Evolutionary conservation across 441 rosid genomes (phyloP).

Genomic region (California macrophylla): DNA sequence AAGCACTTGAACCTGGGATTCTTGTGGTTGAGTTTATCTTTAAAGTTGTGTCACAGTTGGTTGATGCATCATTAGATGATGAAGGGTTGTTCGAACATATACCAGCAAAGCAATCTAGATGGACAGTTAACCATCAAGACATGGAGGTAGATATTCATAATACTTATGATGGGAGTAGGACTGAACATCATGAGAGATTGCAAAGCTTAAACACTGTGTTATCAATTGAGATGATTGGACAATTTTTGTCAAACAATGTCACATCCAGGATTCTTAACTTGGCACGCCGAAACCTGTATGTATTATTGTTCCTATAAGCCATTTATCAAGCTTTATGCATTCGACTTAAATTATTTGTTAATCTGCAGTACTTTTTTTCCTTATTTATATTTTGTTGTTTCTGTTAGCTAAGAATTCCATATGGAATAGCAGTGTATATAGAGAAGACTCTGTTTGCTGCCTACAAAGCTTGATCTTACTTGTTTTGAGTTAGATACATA

Average conservation of each 20-base stretch:
- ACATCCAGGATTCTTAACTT: conserved; percentile 50
- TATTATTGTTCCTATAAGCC: conserved; percentile 15
- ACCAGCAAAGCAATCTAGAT: conserved; percentile 40
- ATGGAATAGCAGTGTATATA: neutral
- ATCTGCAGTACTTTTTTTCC: neutral
- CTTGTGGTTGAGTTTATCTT: conserved; percentile 43
- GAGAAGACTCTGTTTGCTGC: neutral
- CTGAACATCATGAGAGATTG: conserved; percentile 38
- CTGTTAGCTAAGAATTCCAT: neutral
- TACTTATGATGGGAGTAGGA: conserved; percentile 31
- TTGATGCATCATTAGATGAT: conserved; percentile 57
- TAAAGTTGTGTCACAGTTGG: conserved; percentile 43
- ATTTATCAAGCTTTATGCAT: conserved; percentile 5
- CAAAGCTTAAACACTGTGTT: conserved; percentile 41
- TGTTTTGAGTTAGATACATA: neutral
- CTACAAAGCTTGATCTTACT: neutral
- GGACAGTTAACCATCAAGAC: conserved; percentile 36
- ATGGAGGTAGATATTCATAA: conserved; percentile 48
- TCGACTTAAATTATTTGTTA: neutral
- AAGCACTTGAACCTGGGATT: conserved; percentile 43
- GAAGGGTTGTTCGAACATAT: conserved; percentile 54
- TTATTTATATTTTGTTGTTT: neutral
- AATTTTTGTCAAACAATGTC: conserved; percentile 41
- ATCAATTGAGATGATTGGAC: conserved; percentile 50
- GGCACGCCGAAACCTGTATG: conserved; percentile 50